These are phyloP conservation scores for Fusarium sororula DNA, from an alignment of 2,329 filamentous ascomycete genomes.

Conservation along the genomic window DNA sequence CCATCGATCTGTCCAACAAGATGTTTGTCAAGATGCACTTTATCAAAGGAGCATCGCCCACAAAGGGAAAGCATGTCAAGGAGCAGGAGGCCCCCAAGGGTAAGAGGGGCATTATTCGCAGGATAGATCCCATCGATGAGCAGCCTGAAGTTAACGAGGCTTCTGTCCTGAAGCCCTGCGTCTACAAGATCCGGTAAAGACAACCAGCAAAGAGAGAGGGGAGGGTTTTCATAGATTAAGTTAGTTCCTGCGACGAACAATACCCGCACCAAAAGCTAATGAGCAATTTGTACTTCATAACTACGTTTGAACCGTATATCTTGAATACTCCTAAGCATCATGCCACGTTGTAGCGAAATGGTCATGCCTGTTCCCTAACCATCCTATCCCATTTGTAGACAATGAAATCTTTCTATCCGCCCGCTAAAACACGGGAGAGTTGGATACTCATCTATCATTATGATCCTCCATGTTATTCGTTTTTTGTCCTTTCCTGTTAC, in stretches of 20 bases:
- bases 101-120: slow-evolving; percentile 64
- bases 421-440: slow-evolving; percentile 13
- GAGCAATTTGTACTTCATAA: slow-evolving; percentile 29
- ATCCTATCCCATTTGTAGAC: background rate
- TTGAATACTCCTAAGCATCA: slow-evolving; percentile 21
- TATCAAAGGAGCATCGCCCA: slow-evolving; percentile 80
- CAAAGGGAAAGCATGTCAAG: slow-evolving; percentile 76
- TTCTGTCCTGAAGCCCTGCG: slow-evolving; percentile 85
- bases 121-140: slow-evolving; percentile 63
- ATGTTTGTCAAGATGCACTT: slow-evolving; percentile 99
- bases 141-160: slow-evolving; percentile 72
- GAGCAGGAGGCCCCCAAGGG: slow-evolving; percentile 65
- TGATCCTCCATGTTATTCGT: slow-evolving; percentile 15
- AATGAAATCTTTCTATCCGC: slow-evolving; percentile 36
- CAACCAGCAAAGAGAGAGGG: background rate
- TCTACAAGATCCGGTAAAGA: slow-evolving; percentile 85
- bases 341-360: slow-evolving; percentile 13
- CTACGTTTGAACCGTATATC: slow-evolving; percentile 26
- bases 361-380: slow-evolving; percentile 13
- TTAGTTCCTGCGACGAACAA: slow-evolving; percentile 22
- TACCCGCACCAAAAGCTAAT: slow-evolving; percentile 23
- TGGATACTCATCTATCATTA: slow-evolving; percentile 37
- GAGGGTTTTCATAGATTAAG: slow-evolving; percentile 12
- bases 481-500: slow-evolving; percentile 16
- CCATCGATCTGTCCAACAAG: slow-evolving; percentile 86